Evolutionary conservation across 2,329 filamentous ascomycete genomes (phyloP).

Genomic region (Aspergillus sp.): DNA sequence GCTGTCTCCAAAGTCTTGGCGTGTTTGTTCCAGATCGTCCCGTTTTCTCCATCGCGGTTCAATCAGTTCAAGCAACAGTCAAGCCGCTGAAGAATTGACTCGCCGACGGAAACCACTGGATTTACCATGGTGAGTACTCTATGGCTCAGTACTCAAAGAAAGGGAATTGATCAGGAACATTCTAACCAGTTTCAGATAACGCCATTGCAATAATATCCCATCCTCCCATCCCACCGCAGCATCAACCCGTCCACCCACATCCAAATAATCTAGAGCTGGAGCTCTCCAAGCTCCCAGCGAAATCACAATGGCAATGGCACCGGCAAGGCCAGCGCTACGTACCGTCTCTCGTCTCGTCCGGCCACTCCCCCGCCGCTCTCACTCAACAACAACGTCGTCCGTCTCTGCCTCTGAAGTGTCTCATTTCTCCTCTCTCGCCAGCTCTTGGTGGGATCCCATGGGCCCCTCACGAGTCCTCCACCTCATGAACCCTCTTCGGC

Average conservation of each 20-base stretch:
- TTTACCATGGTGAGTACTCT: background rate
- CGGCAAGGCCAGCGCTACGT: conserved; percentile 11
- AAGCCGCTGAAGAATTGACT: background rate
- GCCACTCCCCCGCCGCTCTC: conserved; percentile 19
- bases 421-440: conserved; percentile 91
- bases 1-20: conserved; percentile 13
- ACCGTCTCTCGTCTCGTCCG: conserved; percentile 3
- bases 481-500: conserved; percentile 95
- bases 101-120: background rate
- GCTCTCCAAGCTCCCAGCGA: background rate
- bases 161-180: background rate
- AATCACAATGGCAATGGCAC: conserved; percentile 10
- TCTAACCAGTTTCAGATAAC: background rate
- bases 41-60: conserved; percentile 2
- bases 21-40: conserved; percentile 14
- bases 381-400: conserved; percentile 54
- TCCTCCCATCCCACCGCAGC: background rate
- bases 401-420: conserved; percentile 87
- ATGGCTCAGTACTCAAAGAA: background rate
- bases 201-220: background rate
- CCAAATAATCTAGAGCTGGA: background rate
- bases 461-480: conserved; percentile 90
- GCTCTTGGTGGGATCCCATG: conserved; percentile 95
- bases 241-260: background rate
- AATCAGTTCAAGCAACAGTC: conserved; percentile 8